A percentile compares a stretch with the other conserved stretches of the same genome.
phyloP scores from a whole-genome alignment of 495 filamentous ascomycete genomes.

The Daldinia decipiens region DNA sequence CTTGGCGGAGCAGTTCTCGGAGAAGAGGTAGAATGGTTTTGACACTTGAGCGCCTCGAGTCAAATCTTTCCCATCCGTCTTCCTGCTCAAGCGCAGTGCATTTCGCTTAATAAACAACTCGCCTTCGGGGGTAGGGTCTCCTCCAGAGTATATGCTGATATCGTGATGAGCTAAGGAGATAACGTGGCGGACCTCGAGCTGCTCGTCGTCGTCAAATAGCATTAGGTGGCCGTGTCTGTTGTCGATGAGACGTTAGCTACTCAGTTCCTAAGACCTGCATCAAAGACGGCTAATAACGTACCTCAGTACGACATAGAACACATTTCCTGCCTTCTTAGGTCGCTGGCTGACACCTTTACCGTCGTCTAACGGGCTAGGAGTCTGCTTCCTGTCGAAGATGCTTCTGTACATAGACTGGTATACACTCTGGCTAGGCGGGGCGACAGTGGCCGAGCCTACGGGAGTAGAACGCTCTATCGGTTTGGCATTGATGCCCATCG shows the following conservation, averaged over 20 bases:
- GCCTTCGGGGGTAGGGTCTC: conserved; percentile 82
- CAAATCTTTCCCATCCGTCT: conserved; percentile 66
- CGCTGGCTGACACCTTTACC: conserved; percentile 64
- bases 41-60: conserved; percentile 63
- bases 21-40: conserved; percentile 93
- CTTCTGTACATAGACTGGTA: conserved; percentile 98
- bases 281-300: conserved; percentile 52
- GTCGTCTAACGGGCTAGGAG: conserved; percentile 59
- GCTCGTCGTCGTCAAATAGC: conserved; percentile 91
- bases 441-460: conserved; percentile 71
- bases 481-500: conserved; percentile 89
- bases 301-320: conserved; percentile 94
- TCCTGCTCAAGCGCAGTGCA: conserved; percentile 84
- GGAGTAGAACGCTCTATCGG: conserved; percentile 89
- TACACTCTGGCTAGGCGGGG: conserved; percentile 85
- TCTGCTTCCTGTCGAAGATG: conserved; percentile 86
- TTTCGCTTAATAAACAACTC: conserved; percentile 97
- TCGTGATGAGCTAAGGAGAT: conserved; percentile 90
- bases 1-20: conserved; percentile 92
- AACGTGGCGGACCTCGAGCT: conserved; percentile 94
- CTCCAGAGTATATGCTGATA: conserved; percentile 86
- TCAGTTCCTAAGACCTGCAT: conserved; percentile 3
- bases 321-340: conserved; percentile 79
- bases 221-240: conserved; percentile 91
- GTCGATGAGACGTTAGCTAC: conserved; percentile 26